Conservation (phyloP, 495 filamentous ascomycete species). For the Aspergillus homomorphus region DNA sequence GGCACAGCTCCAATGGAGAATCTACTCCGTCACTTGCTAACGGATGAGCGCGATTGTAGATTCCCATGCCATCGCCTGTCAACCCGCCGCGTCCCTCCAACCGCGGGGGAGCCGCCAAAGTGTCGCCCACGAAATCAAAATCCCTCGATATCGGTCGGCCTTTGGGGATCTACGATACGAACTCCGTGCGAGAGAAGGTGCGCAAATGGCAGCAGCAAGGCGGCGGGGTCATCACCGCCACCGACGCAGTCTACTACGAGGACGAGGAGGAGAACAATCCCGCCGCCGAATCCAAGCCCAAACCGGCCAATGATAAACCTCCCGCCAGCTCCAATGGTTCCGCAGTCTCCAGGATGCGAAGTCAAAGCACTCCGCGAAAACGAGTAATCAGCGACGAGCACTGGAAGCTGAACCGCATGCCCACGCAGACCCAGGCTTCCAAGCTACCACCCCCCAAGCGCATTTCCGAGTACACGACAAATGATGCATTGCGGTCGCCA, state of each 20-base stretch:
- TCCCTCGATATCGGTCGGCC: conserved; percentile 51
- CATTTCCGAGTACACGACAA: conserved; percentile 41
- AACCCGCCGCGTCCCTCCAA: conserved; percentile 43
- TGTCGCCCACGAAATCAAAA: conserved; percentile 34
- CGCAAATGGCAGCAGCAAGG: conserved; percentile 73
- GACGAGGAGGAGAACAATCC: conserved; percentile 37
- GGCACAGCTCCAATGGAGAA: conserved; percentile 7
- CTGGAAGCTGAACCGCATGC: conserved; percentile 58
- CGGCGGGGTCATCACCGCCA: conserved; percentile 53
- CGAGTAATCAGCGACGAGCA: conserved; percentile 78
- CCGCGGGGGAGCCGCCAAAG: conserved; percentile 36
- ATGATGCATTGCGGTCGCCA: conserved; percentile 28
- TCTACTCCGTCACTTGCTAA: conserved; percentile 21
- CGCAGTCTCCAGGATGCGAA: conserved; percentile 30
- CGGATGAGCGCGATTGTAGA: conserved; percentile 17
- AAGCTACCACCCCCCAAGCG: conserved; percentile 52
- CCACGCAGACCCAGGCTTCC: conserved; percentile 45
- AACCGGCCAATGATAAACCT: conserved; percentile 25
- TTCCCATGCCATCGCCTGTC: conserved; percentile 46
- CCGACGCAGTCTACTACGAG: conserved; percentile 37
- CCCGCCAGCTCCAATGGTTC: conserved; percentile 3
- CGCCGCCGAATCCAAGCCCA: conserved; percentile 25
- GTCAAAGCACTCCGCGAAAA: conserved; percentile 64
- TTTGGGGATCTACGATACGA: conserved; percentile 52
- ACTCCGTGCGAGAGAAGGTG: conserved; percentile 65